Evolutionary conservation across 2,329 filamentous ascomycete genomes (phyloP).

Genomic region (Colletotrichum phormii): DNA sequence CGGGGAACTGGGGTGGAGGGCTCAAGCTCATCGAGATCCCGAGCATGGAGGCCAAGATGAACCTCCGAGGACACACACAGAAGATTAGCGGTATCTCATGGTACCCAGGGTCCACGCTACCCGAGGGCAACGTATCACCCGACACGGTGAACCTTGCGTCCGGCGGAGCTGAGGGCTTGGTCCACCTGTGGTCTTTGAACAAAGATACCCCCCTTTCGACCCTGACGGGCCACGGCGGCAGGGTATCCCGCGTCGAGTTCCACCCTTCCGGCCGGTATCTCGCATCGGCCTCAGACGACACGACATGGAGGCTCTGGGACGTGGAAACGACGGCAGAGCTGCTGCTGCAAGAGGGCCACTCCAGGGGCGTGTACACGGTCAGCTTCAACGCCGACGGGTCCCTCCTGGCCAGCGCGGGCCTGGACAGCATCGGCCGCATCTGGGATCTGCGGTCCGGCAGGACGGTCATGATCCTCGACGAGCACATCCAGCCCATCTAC

Average conservation of each 20-base stretch:
- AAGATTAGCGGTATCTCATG: constrained; percentile 92
- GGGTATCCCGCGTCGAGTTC: constrained; percentile 93
- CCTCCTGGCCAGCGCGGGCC: constrained; percentile 87
- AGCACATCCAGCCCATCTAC: constrained; percentile 90
- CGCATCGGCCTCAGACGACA: constrained; percentile 94
- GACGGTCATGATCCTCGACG: constrained; percentile 92
- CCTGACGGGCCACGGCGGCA: constrained; percentile 83
- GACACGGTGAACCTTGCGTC: constrained; percentile 87
- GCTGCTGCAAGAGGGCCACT: constrained; percentile 92
- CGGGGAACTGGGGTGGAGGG: constrained; percentile 92
- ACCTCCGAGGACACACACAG: constrained; percentile 85
- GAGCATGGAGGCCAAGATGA: constrained; percentile 80
- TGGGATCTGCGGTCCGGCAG: constrained; percentile 95
- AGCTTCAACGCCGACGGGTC: constrained; percentile 93
- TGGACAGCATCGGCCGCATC: constrained; percentile 93
- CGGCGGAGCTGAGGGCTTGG: constrained; percentile 86
- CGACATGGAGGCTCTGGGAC: constrained; percentile 97
- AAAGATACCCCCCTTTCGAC: constrained; percentile 88
- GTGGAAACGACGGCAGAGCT: constrained; percentile 87
- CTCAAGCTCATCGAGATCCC: constrained; percentile 89
- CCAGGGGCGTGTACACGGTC: constrained; percentile 90
- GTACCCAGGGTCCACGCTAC: constrained; percentile 84
- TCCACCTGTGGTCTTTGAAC: constrained; percentile 90
- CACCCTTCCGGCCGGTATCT: constrained; percentile 92
- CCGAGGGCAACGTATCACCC: constrained; percentile 76